Percentiles rank a stretch among this genome's conserved stretches.
These are phyloP conservation scores for Cladosporium sp. DNA, from an alignment of 2,329 filamentous ascomycete species.

Conservation along the genomic window DNA sequence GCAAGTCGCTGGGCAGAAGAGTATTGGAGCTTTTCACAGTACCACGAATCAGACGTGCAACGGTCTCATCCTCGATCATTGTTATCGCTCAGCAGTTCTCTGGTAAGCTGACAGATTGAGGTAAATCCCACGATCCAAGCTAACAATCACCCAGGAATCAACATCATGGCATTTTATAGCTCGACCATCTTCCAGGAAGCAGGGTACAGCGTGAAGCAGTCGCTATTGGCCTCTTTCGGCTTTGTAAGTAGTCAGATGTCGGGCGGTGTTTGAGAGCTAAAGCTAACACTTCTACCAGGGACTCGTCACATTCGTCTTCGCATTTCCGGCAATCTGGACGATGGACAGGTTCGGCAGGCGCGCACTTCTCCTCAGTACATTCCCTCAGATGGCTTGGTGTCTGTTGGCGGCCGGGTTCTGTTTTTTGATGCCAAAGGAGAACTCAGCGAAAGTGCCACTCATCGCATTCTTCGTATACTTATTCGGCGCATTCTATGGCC, in stretches of 20 bases:
- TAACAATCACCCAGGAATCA: constrained; percentile 24
- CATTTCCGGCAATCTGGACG: constrained; percentile 59
- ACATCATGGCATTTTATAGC: constrained; percentile 44
- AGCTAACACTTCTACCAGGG: constrained; percentile 42
- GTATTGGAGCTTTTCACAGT: constrained; percentile 30
- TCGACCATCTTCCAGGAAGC: constrained; percentile 38
- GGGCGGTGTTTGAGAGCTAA: background rate
- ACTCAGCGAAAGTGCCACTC: constrained; percentile 37
- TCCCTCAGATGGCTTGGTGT: constrained; percentile 50
- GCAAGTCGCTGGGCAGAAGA: constrained; percentile 10
- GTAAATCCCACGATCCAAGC: background rate
- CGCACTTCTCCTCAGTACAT: constrained; percentile 45
- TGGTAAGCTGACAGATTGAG: background rate
- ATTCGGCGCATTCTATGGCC: constrained; percentile 53
- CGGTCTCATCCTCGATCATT: constrained; percentile 26
- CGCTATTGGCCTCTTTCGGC: constrained; percentile 59
- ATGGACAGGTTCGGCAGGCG: constrained; percentile 48
- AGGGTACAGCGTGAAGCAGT: constrained; percentile 44
- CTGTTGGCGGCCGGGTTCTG: constrained; percentile 50
- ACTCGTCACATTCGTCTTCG: constrained; percentile 60
- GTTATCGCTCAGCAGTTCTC: constrained; percentile 30
- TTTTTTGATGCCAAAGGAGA: constrained; percentile 35
- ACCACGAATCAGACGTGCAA: constrained; percentile 31
- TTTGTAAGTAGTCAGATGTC: constrained; percentile 40
- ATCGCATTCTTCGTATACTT: constrained; percentile 45